A percentile compares a stretch with the other conserved stretches of the same genome.
Evolutionary conservation across 1,284 basidiomycete genomes (phyloP).

Genomic region (Pseudozyma sp.): DNA sequence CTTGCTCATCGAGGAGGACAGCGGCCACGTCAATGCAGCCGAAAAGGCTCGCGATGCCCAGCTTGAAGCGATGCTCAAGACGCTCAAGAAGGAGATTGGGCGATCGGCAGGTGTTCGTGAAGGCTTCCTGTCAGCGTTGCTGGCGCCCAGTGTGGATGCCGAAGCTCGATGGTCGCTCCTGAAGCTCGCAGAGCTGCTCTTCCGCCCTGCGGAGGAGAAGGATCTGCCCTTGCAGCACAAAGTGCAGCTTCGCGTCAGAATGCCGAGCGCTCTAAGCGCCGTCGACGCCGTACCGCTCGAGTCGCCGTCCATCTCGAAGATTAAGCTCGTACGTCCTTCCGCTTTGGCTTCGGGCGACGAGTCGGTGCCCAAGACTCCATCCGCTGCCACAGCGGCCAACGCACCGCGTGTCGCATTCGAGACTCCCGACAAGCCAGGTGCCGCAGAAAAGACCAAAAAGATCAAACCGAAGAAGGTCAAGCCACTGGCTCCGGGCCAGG

Average conservation of each 20-base stretch:
- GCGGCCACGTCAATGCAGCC: slow-evolving; percentile 39
- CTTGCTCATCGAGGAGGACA: slow-evolving; percentile 54
- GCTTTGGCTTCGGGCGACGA: slow-evolving; percentile 20
- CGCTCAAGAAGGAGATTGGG: slow-evolving; percentile 64
- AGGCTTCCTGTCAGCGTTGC: slow-evolving; percentile 63
- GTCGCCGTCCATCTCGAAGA: slow-evolving; percentile 44
- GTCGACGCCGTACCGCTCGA: slow-evolving; percentile 22
- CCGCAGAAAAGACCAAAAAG: slow-evolving; percentile 68
- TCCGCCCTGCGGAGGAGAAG: slow-evolving; percentile 74
- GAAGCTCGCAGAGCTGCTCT: slow-evolving; percentile 90
- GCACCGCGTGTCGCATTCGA: slow-evolving; percentile 53
- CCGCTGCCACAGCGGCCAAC: slow-evolving; percentile 12
- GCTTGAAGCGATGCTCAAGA: slow-evolving; percentile 71
- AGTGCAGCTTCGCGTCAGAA: slow-evolving; percentile 74
- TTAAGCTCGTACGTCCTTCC: slow-evolving; percentile 46
- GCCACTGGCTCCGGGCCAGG: slow-evolving; percentile 72
- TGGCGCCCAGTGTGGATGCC: slow-evolving; percentile 75
- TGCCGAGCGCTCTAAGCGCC: slow-evolving; percentile 55
- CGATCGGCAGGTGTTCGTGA: slow-evolving; percentile 66
- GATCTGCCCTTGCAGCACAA: slow-evolving; percentile 59
- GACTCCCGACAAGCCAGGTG: slow-evolving; percentile 37
- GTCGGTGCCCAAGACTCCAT: slow-evolving; percentile 8
- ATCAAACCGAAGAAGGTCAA: slow-evolving; percentile 66
- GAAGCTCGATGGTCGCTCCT: slow-evolving; percentile 90
- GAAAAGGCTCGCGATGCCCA: slow-evolving; percentile 71